Percentiles rank a stretch among this genome's conserved stretches.
Evolutionary conservation across 345 rosid genomes (phyloP).

Genomic region (Gossypium bickii): DNA sequence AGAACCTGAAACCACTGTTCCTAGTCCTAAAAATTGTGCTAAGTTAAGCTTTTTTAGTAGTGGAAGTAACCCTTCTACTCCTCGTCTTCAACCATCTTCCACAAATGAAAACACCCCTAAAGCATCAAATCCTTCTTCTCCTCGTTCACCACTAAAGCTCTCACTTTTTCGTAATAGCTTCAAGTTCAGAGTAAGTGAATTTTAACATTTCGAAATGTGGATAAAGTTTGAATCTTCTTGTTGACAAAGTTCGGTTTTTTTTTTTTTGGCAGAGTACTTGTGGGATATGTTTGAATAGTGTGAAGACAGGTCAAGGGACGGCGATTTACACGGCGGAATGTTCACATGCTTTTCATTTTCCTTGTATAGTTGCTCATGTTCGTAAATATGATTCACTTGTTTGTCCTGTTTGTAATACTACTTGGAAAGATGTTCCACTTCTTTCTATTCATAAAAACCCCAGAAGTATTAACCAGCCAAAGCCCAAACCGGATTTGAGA

Average conservation of each 20-base stretch:
- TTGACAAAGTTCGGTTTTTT: background rate
- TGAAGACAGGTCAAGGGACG: conserved; percentile 70
- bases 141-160: conserved; percentile 72
- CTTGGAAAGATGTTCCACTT: conserved; percentile 71
- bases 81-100: conserved; percentile 42
- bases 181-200: conserved; percentile 62
- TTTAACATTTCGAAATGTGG: background rate
- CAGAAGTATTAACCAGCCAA: conserved; percentile 18
- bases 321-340: conserved; percentile 90
- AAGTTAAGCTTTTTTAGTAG: conserved; percentile 53
- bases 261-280: conserved; percentile 51
- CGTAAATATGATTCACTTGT: conserved; percentile 44
- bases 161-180: conserved; percentile 75
- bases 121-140: conserved; percentile 57
- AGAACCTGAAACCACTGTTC: conserved; percentile 40
- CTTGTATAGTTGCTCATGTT: conserved; percentile 61
- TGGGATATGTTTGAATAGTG: conserved; percentile 68
- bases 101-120: conserved; percentile 31
- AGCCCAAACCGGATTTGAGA: conserved; percentile 28
- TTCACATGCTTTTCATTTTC: conserved; percentile 71
- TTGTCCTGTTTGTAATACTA: conserved; percentile 71
- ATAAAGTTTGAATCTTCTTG: background rate
- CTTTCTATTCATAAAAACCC: conserved; percentile 42
- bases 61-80: conserved; percentile 65
- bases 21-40: conserved; percentile 45